Evolutionary conservation across 305 asterid genomes (phyloP).

Genomic region (Fraxinus velutina): DNA sequence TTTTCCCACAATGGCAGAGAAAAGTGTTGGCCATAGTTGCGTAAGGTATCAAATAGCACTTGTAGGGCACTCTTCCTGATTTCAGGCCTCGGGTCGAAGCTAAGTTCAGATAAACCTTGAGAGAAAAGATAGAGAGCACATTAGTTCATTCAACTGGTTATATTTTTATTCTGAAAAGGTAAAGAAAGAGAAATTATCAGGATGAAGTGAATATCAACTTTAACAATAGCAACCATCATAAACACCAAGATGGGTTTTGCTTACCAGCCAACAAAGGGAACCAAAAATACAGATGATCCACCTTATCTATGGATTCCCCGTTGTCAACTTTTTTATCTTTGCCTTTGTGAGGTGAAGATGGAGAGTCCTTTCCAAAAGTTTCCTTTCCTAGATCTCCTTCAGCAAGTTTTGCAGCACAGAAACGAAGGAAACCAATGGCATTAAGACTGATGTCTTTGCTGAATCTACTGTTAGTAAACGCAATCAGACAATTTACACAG

Average conservation of each 20-base stretch:
- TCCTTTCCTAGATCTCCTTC: conserved; percentile 86
- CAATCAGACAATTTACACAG: conserved; percentile 92
- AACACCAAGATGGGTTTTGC: conserved; percentile 9
- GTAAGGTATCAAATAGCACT: conserved; percentile 86
- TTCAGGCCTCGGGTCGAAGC: conserved; percentile 97
- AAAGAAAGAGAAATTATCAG: conserved; percentile 12
- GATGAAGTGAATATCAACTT: neutral
- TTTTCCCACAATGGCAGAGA: conserved; percentile 93
- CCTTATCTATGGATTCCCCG: conserved; percentile 65
- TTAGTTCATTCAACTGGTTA: conserved; percentile 15
- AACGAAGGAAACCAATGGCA: conserved; percentile 92
- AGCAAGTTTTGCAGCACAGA: conserved; percentile 95
- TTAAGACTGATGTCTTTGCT: conserved; percentile 91
- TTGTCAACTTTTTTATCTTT: conserved; percentile 60
- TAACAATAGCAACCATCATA: conserved; percentile 11
- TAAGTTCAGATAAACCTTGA: conserved; percentile 92
- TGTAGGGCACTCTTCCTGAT: conserved; percentile 91
- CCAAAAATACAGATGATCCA: conserved; percentile 93
- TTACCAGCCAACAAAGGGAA: conserved; percentile 98
- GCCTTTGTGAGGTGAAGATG: conserved; percentile 61
- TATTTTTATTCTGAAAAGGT: neutral
- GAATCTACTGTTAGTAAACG: conserved; percentile 88
- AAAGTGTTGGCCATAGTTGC: conserved; percentile 93
- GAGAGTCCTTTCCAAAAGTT: conserved; percentile 49
- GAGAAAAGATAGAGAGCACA: conserved; percentile 14